Conservation (phyloP, 257 asterid genomes). For the Buddleja alternifolia region DNA sequence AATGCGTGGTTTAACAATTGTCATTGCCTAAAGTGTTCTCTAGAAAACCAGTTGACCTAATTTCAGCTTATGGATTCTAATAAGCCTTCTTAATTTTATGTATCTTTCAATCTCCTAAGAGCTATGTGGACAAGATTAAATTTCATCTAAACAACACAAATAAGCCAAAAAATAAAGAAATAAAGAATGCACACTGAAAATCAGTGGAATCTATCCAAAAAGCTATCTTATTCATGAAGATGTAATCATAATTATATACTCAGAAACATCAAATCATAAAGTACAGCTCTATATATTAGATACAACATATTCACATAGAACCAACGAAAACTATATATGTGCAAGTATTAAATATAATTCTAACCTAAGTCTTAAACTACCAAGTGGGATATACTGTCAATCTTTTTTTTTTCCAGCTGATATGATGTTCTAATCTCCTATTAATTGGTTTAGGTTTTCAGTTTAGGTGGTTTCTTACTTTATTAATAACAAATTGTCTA, state of each 20-base stretch:
- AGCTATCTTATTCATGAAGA: constrained; percentile 22
- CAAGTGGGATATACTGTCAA: constrained; percentile 8
- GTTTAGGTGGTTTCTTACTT: constrained; percentile 10
- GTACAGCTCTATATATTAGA: background rate
- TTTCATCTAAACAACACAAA: constrained; percentile 1
- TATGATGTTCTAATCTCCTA: constrained; percentile 14
- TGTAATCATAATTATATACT: constrained; percentile 26
- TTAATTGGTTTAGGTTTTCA: constrained; percentile 14
- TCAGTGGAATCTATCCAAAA: background rate
- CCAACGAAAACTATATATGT: too few species aligned
- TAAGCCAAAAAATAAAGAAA: background rate
- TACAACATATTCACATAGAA: too few species aligned
- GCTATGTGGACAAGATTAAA: constrained; percentile 22
- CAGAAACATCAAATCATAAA: background rate
- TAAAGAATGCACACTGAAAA: too few species aligned
- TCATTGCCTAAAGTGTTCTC: background rate
- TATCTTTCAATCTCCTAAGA: constrained; percentile 18
- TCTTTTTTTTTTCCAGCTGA: constrained; percentile 20
- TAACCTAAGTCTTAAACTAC: background rate
- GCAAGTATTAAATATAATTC: too few species aligned
- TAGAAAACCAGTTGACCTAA: constrained; percentile 25
- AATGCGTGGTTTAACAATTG: constrained; percentile 8
- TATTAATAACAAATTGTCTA: background rate
- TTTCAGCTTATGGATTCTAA: background rate
- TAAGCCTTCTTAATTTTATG: too few species aligned